These are phyloP conservation scores for Syzygium jambos DNA, from an alignment of 345 rosid genomes.

Conservation along the genomic window DNA sequence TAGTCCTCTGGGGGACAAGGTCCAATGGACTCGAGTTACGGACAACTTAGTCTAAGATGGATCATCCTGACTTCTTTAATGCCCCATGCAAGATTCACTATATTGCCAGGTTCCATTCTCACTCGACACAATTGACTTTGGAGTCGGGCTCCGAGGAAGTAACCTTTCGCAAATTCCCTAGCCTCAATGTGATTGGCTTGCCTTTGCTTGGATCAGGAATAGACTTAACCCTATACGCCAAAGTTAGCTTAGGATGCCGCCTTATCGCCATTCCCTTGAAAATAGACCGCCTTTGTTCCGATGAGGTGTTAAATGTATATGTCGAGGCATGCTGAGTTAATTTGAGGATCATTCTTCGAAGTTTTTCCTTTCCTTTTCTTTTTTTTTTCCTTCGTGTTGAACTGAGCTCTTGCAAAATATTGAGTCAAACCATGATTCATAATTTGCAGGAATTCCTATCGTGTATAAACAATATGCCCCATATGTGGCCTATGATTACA, in stretches of 20 bases:
- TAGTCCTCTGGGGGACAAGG: background rate
- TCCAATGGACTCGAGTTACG: background rate
- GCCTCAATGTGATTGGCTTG: background rate
- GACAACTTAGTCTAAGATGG: background rate
- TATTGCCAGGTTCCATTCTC: background rate
- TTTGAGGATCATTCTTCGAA: background rate
- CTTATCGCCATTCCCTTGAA: background rate
- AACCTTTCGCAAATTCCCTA: background rate
- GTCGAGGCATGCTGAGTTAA: background rate
- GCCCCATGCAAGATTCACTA: background rate
- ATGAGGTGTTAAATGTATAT: background rate
- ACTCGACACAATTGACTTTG: background rate
- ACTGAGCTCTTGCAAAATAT: background rate
- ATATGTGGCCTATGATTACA: background rate
- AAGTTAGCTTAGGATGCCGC: background rate
- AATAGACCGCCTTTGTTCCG: background rate
- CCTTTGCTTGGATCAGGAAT: background rate
- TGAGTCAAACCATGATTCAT: background rate
- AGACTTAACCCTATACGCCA: background rate
- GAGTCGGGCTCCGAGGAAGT: background rate
- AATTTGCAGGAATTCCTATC: background rate
- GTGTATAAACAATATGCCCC: background rate
- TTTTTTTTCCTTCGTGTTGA: background rate
- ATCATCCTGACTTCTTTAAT: background rate
- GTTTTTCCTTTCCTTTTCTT: background rate